Evolutionary conservation across 306 rosid species (phyloP).

Genomic region (Echinosophora koreensis): DNA sequence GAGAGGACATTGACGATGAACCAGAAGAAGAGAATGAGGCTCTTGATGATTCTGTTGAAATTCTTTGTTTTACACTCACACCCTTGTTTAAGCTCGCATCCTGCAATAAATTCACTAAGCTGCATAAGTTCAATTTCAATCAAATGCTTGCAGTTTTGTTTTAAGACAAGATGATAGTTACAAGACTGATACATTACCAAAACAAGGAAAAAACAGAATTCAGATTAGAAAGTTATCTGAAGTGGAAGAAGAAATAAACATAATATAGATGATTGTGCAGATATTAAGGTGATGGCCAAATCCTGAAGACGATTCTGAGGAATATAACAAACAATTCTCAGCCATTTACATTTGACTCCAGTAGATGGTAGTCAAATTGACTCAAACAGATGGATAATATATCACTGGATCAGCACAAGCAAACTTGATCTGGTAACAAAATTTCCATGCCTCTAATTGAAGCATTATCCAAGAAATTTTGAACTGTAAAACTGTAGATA

Average conservation of each 20-base stretch:
- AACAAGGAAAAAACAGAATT: not conserved
- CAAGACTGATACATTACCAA: not conserved
- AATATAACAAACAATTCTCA: conserved; percentile 19
- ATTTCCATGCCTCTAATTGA: conserved; percentile 14
- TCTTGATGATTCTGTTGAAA: conserved; percentile 71
- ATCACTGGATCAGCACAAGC: conserved; percentile 14
- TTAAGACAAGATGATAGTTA: conserved; percentile 13
- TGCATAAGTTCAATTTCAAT: conserved; percentile 23
- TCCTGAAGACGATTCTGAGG: conserved; percentile 9
- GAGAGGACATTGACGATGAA: conserved; percentile 72
- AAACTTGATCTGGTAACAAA: not conserved
- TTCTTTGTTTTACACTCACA: conserved; percentile 58
- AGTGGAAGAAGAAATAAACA: conserved; percentile 19
- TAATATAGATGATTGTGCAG: conserved; percentile 16
- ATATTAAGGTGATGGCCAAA: conserved; percentile 13
- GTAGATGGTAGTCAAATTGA: conserved; percentile 26
- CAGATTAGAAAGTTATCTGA: conserved; percentile 20
- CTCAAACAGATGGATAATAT: conserved; percentile 2
- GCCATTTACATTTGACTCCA: conserved; percentile 8
- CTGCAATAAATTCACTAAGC: conserved; percentile 51
- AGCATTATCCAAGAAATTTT: conserved; percentile 30
- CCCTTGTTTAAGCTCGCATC: conserved; percentile 55
- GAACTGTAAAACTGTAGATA: not conserved
- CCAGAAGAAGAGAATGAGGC: conserved; percentile 77
- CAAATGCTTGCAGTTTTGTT: conserved; percentile 8